Base-by-base conservation (phyloP, 345 rosid species). In the Eucalyptus viminalis region DNA sequence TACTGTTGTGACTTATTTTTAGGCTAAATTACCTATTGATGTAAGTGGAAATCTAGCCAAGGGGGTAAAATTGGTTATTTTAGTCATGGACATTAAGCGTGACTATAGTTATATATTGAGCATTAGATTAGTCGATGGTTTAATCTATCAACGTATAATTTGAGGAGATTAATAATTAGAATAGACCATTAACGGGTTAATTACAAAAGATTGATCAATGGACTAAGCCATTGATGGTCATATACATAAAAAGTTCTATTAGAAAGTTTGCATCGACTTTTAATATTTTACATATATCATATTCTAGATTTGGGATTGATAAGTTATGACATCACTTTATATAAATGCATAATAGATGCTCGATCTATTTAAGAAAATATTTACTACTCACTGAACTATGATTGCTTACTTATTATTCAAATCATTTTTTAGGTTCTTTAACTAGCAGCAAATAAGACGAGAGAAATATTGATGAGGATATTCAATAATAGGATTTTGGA, bases 261-360 rank as follows among this genome's bases (percentile, higher is more conserved):
- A 5, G 14, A 60, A 60, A 25, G 3, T 96, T 97, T 92, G 9
- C 98, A 97, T 90, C 60, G 24, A 4, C 29, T 56, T 22, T 56
- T 56, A 11, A 24, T 56, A 56, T 24, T 24, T 56, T 56, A 56
- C 62, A 5, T 56, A 56, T 56, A 24, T 24, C 29, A 11, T 22
- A 56, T 24, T 56, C 3, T 56, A 25, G 62, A 56, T 24, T 56
- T 56, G 62, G 6, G 13, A 56, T 56, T 56, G 29, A 56, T 56
- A 2, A 56, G 62, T 24, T 56, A 56, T 5, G 13, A 56, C 10
- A 25, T 56, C 13, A 56, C 29, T 56, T 24, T 56, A 56, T 24
- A 10, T 4, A 56, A 22, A 56, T 24, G 29, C 6, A 56, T 56
- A 56, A 1, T 56, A 24, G 29, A 10, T 56, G 6, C 29, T 56